Base-by-base conservation (phyloP, 2,329 filamentous ascomycete genomes). In the Nannizziopsis barbatae region DNA sequence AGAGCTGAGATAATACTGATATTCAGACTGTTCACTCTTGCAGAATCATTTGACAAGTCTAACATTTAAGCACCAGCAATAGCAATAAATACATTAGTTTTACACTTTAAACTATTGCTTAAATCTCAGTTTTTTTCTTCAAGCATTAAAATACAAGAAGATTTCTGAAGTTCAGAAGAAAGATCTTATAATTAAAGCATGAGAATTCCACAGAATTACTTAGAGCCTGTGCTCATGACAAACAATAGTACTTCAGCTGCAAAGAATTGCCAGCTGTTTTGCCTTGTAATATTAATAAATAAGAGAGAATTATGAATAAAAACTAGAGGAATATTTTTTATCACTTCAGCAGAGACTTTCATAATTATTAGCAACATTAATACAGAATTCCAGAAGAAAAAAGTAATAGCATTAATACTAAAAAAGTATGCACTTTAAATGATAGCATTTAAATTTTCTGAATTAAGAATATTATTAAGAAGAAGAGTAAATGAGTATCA, bases 401-500 rank as follows among this genome's bases (percentile, higher is more conserved):
- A 80, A 2, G 80, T 79, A 15, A 98, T 77, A 3, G 86, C 89
- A 48, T 89, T 85, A 5, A 86, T 83, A 17, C 90, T 90, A 14
- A 96, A 77, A 64, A 92, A 96, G 59, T 86, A 84, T 2, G 88
- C 87, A 5, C 86, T 86, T 32, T 92, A 84, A 38, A 96, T 74
- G 51, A 96, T 90, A 17, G 82, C 87, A 37, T 92, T 92, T 0
- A 96, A 71, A 61, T 98, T 98, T 20, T 86, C 88, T 0, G 88
- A 84, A 60, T 98, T 90, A 8, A 87, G 69, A 49, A 75, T 60
- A n/a, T 65, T 65, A 46, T 71, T 66, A 8, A 71, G 63, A 37
- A 75, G 62, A 14, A 72, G 54, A 31, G 65, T 58, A 20, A 72
- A 62, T 0, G 70, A 69, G 49, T 62, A 71, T 5, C 58, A 57